phyloP scores from a whole-genome alignment of 108 stramenopile species.

The Schizochytrium sp. region DNA sequence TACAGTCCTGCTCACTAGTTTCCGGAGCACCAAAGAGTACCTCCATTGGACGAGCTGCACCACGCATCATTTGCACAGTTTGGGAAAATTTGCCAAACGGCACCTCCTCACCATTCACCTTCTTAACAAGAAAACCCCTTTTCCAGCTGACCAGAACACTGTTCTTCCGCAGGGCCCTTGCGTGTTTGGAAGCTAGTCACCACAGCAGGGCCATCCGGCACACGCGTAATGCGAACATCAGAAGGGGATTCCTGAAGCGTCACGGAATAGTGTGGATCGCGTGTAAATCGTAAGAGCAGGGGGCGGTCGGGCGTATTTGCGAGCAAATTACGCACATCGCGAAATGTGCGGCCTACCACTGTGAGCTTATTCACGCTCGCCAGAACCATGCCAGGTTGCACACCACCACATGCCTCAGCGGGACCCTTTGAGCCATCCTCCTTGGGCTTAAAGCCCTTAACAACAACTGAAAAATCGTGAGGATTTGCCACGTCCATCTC shows the following conservation, averaged over 20 bases:
- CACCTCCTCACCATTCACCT: not conserved
- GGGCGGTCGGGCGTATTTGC: not conserved
- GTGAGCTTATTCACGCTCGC: not conserved
- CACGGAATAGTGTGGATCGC: not conserved
- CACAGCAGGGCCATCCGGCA: constrained; percentile 4
- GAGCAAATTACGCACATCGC: constrained; percentile 17
- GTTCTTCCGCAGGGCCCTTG: constrained; percentile 37
- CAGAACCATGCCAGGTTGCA: constrained; percentile 20
- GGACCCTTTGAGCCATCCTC: constrained; percentile 57
- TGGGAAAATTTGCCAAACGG: not conserved
- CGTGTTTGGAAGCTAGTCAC: constrained; percentile 12
- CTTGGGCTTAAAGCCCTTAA: constrained; percentile 35
- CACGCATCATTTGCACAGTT: constrained; percentile 14
- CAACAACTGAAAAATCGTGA: not conserved
- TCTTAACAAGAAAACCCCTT: not conserved
- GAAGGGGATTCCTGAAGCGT: not conserved
- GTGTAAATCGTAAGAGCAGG: constrained; percentile 1
- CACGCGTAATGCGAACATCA: constrained; percentile 30
- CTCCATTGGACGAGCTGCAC: not conserved
- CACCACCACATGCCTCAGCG: constrained; percentile 17
- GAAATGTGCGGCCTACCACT: not conserved
- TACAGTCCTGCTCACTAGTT: not conserved
- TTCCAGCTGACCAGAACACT: constrained; percentile 17
- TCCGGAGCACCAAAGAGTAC: constrained; percentile 7
- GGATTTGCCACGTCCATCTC: constrained; percentile 11